Conservation (phyloP, 129 eudicot species). For the Saposhnikovia divaricata region DNA sequence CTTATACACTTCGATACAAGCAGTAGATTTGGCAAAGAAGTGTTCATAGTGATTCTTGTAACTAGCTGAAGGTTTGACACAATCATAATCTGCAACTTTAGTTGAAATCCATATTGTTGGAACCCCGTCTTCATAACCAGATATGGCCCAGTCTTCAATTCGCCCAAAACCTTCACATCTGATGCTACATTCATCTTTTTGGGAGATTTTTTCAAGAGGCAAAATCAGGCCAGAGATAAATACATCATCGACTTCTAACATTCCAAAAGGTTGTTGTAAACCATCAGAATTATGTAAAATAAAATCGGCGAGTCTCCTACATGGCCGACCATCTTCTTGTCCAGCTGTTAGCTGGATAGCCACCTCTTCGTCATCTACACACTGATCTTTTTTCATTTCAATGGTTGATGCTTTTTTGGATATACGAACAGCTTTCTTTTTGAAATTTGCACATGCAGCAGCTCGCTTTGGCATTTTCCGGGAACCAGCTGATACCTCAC, state of each 20-base stretch:
- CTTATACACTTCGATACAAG: conserved; percentile 63
- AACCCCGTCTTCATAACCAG: conserved; percentile 75
- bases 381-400: conserved; percentile 18
- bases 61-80: conserved; percentile 49
- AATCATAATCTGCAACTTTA: conserved; percentile 66
- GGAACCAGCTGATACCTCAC: conserved; percentile 10
- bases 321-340: conserved; percentile 23
- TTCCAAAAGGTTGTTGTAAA: conserved; percentile 55
- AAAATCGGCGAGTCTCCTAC: conserved; percentile 53
- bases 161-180: conserved; percentile 72
- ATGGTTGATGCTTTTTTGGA: conserved; percentile 16
- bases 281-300: conserved; percentile 52
- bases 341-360: conserved; percentile 23
- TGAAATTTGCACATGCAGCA: conserved; percentile 31
- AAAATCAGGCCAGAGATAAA: conserved; percentile 56
- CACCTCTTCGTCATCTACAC: conserved; percentile 22
- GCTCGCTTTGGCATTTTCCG: conserved; percentile 29
- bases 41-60: conserved; percentile 50
- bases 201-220: conserved; percentile 46
- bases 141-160: conserved; percentile 65
- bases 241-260: conserved; percentile 54
- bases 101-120: conserved; percentile 76
- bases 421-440: conserved; percentile 13
- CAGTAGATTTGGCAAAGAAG: conserved; percentile 53
- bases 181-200: conserved; percentile 38